These are phyloP conservation scores for Penicillium frequentans DNA, from an alignment of 2,329 filamentous ascomycete genomes.

Conservation along the genomic window DNA sequence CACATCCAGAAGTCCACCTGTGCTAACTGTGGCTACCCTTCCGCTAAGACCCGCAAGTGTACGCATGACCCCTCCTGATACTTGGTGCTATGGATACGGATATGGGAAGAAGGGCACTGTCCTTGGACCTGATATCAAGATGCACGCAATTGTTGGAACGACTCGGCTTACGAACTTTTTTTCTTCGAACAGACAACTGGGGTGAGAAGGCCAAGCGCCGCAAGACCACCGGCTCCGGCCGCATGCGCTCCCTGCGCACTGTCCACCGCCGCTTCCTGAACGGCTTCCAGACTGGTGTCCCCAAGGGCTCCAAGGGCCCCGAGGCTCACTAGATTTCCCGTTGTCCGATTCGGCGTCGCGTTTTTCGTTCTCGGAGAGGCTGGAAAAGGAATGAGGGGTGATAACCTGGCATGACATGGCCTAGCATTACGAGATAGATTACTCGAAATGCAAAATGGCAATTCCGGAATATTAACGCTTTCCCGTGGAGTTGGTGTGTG, in stretches of 20 bases:
- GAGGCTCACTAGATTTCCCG: constrained; percentile 43
- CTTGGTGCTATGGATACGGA: constrained; percentile 10
- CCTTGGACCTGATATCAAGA: neutral
- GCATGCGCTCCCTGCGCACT: constrained; percentile 91
- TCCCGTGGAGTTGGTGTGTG: constrained; percentile 38
- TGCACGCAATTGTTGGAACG: constrained; percentile 6
- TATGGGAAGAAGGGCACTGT: neutral
- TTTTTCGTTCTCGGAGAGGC: constrained; percentile 39
- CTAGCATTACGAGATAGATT: constrained; percentile 36
- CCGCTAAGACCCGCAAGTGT: constrained; percentile 98
- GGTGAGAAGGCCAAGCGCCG: constrained; percentile 99
- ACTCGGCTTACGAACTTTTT: constrained; percentile 29
- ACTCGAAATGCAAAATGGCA: constrained; percentile 36
- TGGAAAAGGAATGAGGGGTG: constrained; percentile 31
- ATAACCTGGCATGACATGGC: constrained; percentile 40
- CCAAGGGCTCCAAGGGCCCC: constrained; percentile 77
- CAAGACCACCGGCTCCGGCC: constrained; percentile 97
- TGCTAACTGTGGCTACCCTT: constrained; percentile 91
- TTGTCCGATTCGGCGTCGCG: constrained; percentile 34
- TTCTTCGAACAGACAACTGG: constrained; percentile 80
- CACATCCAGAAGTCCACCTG: constrained; percentile 99
- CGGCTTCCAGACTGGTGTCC: constrained; percentile 88
- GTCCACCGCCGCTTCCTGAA: constrained; percentile 95
- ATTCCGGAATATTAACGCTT: constrained; percentile 35
- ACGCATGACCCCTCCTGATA: constrained; percentile 51